Percentiles rank a stretch among this genome's conserved stretches.
Evolutionary conservation across 2,329 filamentous ascomycete species (phyloP).

Genomic region (Fusarium citri): DNA sequence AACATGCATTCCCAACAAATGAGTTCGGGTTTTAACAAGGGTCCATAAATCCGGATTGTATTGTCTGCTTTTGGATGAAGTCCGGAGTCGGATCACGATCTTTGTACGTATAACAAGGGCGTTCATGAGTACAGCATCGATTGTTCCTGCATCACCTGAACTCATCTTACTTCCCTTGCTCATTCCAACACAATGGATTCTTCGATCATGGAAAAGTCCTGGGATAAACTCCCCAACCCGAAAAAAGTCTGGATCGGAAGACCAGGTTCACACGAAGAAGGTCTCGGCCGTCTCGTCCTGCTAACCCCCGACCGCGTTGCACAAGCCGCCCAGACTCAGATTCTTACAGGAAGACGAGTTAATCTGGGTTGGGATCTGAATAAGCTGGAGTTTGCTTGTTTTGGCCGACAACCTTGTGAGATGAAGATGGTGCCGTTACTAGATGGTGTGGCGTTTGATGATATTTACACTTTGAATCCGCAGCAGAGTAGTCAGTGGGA

Average conservation of each 20-base stretch:
- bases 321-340: conserved; percentile 59
- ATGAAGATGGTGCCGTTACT: conserved; percentile 63
- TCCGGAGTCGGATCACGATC: not conserved
- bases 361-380: conserved; percentile 66
- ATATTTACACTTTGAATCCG: conserved; percentile 63
- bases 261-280: conserved; percentile 62
- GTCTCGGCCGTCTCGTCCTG: conserved; percentile 61
- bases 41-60: not conserved
- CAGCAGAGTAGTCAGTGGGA: conserved; percentile 66
- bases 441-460: conserved; percentile 60
- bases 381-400: conserved; percentile 66
- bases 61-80: not conserved
- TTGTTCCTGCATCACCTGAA: not conserved
- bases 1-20: not conserved
- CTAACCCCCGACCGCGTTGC: conserved; percentile 64
- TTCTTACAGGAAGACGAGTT: conserved; percentile 62
- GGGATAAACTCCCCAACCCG: conserved; percentile 57
- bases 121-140: not conserved
- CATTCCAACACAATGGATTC: conserved; percentile 9
- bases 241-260: conserved; percentile 60
- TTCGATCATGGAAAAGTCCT: conserved; percentile 24
- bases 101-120: conserved; percentile 12
- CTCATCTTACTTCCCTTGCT: not conserved
- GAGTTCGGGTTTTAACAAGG: not conserved
- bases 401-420: conserved; percentile 62